Percentiles rank a stretch among this genome's conserved stretches.
phyloP scores from a whole-genome alignment of 75 land plant genomes.

The Azolla pinnata region DNA sequence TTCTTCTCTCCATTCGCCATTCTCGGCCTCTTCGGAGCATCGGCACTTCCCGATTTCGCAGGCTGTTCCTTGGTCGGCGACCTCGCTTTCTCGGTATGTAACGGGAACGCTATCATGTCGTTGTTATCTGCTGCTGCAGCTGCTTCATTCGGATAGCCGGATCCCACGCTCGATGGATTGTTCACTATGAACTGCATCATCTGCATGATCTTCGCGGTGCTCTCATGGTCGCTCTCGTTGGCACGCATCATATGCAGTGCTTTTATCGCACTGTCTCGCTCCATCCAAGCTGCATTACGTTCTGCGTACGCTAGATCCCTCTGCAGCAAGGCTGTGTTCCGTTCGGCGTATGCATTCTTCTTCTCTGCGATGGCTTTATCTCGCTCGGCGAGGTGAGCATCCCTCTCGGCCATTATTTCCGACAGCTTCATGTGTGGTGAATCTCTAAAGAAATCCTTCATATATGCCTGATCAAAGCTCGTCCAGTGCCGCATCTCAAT shows the following conservation, averaged over 20 bases:
- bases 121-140: not conserved
- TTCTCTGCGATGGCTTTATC: constrained; percentile 44
- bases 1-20: not conserved
- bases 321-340: constrained; percentile 46
- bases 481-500: not conserved
- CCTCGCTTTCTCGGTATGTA: not conserved
- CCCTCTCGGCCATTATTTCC: not conserved
- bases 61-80: too few relatives aligned
- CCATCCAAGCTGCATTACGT: constrained; percentile 36
- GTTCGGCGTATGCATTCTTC: constrained; percentile 36
- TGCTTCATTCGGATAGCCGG: not conserved
- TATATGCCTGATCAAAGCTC: not conserved
- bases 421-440: too few relatives aligned
- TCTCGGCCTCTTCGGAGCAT: not conserved
- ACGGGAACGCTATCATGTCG: not conserved
- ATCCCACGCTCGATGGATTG: not conserved
- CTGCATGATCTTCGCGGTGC: not conserved
- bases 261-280: constrained; percentile 44
- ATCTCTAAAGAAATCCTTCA: not conserved
- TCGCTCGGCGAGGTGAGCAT: constrained; percentile 48
- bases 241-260: constrained; percentile 16
- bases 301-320: constrained; percentile 53
- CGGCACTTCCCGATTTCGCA: too few relatives aligned
- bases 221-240: not conserved
- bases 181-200: not conserved